Evolutionary conservation across 164 flowering plant species (phyloP).

Genomic region (Dillenia suffruticosa): DNA sequence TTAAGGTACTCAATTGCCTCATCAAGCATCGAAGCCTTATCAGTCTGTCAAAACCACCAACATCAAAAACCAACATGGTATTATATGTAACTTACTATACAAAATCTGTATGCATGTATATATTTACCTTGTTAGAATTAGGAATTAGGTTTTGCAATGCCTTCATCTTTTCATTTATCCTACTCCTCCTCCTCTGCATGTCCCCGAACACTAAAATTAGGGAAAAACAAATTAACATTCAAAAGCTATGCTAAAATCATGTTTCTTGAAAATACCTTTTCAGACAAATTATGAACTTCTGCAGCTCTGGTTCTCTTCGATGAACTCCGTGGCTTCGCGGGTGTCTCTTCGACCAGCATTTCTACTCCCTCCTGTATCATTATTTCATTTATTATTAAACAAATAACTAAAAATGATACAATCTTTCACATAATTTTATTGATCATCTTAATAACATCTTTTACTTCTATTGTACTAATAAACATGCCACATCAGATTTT

Average conservation of each 20-base stretch:
- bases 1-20: constrained; percentile 80
- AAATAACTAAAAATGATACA: background rate
- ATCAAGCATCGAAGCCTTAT: constrained; percentile 83
- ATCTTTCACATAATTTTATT: too few species aligned
- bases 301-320: constrained; percentile 81
- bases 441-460: background rate
- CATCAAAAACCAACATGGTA: background rate
- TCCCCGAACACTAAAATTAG: background rate
- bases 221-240: background rate
- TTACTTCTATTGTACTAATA: background rate
- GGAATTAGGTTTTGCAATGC: constrained; percentile 86
- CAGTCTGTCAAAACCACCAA: constrained; percentile 37
- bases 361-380: constrained; percentile 22
- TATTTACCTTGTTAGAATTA: constrained; percentile 69
- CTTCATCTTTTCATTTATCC: constrained; percentile 87
- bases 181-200: constrained; percentile 74
- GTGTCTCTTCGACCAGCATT: constrained; percentile 17
- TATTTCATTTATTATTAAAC: background rate
- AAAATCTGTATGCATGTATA: background rate
- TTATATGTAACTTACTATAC: background rate
- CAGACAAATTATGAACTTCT: constrained; percentile 87
- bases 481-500: too few species aligned
- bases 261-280: constrained; percentile 51
- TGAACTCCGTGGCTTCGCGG: constrained; percentile 25
- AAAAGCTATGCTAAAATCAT: background rate